A percentile compares a stretch with the other conserved stretches of the same genome.
Conservation (phyloP, 139 green algal species). For the Ulvella scutata region DNA sequence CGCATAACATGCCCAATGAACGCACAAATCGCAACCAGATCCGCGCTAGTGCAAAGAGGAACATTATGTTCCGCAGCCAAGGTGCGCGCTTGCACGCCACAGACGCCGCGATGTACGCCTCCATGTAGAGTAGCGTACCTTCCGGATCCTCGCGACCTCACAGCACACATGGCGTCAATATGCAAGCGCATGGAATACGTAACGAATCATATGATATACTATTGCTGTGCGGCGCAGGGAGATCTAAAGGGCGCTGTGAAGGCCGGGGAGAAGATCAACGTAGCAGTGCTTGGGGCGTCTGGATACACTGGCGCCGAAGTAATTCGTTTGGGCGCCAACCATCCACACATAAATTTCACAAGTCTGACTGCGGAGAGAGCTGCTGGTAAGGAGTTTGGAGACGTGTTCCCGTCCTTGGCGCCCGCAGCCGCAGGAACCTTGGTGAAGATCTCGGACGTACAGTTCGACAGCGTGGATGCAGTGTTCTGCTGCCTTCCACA, state of each 20-base stretch:
- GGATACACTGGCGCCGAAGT: constrained; percentile 94
- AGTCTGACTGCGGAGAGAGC: constrained; percentile 80
- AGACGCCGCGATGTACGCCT: no score
- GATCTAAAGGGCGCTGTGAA: neutral
- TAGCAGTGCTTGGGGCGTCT: constrained; percentile 86
- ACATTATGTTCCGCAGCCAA: no score
- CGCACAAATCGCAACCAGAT: no score
- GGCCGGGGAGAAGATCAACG: neutral
- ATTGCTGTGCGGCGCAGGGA: no score
- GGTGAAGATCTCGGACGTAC: constrained; percentile 77
- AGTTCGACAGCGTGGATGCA: constrained; percentile 68
- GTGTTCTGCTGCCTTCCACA: constrained; percentile 98
- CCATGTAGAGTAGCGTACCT: no score
- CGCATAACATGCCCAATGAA: no score
- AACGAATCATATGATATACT: no score
- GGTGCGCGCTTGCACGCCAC: no score
- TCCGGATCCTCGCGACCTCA: no score
- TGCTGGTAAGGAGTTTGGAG: constrained; percentile 80
- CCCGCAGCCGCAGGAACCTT: constrained; percentile 46
- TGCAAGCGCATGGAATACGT: no score
- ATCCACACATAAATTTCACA: constrained; percentile 67
- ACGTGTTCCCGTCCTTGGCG: constrained; percentile 83
- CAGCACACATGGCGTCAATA: no score
- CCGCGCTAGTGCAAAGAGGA: no score
- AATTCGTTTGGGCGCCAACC: constrained; percentile 56